Evolutionary conservation across 139 green algal genomes (phyloP).

Genomic region (Diplosphaera chodatii): DNA sequence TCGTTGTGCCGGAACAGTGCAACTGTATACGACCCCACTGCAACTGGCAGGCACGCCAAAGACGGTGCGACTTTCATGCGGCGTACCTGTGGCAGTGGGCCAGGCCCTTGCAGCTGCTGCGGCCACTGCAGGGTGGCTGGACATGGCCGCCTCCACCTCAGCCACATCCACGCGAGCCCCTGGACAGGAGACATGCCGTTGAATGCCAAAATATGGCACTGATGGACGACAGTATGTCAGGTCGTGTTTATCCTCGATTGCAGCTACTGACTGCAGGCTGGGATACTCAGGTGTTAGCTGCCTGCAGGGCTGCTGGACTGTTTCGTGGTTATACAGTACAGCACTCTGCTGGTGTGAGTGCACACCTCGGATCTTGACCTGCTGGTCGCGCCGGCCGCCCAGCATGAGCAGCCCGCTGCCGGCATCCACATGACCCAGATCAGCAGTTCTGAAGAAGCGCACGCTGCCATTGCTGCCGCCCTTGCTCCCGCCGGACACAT

Average conservation of each 20-base stretch:
- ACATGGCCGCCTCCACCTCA: conserved; percentile 39
- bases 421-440: conserved; percentile 20
- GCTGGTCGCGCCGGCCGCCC: conserved; percentile 23
- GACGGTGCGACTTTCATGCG: no score
- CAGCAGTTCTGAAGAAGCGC: conserved; percentile 28
- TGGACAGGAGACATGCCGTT: conserved; percentile 2
- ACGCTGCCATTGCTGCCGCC: not conserved
- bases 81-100: not conserved
- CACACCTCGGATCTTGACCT: conserved; percentile 36
- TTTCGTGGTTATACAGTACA: no score
- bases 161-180: conserved; percentile 35
- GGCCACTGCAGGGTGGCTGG: conserved; percentile 20
- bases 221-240: no score
- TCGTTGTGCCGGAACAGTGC: no score
- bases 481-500: not conserved
- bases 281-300: no score
- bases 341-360: no score
- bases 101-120: conserved; percentile 27
- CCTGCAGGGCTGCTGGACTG: no score
- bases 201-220: not conserved
- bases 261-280: no score
- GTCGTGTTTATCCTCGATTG: no score
- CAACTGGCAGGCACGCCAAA: no score
- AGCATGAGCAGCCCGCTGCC: conserved; percentile 24
- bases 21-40: no score